Percentiles rank a stretch among this genome's conserved stretches.
Conservation (phyloP, 1,284 basidiomycete genomes). For the Vanrija pseudolonga region DNA sequence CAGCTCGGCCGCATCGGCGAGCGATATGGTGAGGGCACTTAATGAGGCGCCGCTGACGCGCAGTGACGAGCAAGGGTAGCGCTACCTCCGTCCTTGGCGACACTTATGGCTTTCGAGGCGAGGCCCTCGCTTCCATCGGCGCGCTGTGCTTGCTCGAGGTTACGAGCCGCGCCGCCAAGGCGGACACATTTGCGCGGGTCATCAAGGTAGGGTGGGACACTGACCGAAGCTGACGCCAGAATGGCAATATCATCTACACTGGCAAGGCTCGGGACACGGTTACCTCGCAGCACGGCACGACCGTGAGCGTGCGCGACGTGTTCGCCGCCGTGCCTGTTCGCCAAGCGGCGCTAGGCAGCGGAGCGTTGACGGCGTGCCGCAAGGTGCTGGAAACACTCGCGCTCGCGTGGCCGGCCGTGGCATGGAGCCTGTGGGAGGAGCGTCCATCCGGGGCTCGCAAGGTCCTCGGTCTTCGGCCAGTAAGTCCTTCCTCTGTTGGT, state of each 20-base stretch:
- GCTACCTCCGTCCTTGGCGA: conserved; percentile 18
- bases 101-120: conserved; percentile 82
- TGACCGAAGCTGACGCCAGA: conserved; percentile 11
- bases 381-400: conserved; percentile 68
- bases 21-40: conserved; percentile 60
- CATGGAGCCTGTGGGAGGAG: conserved; percentile 65
- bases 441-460: conserved; percentile 15
- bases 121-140: conserved; percentile 80
- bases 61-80: conserved; percentile 18
- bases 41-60: conserved; percentile 1
- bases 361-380: conserved; percentile 63
- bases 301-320: conserved; percentile 73
- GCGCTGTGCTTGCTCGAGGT: conserved; percentile 61
- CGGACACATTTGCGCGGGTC: conserved; percentile 67
- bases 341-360: conserved; percentile 34
- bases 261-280: conserved; percentile 57
- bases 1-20: conserved; percentile 58
- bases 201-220: conserved; percentile 58
- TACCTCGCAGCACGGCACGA: conserved; percentile 64
- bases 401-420: conserved; percentile 64
- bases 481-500: conserved; percentile 47
- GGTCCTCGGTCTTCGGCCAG: conserved; percentile 51
- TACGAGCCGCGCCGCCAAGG: conserved; percentile 61
- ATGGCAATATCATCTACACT: conserved; percentile 10
- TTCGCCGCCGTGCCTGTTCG: conserved; percentile 68